Evolutionary conservation across 176 grass and related monocot species (phyloP).

Genomic region (Raddia distichophylla): DNA sequence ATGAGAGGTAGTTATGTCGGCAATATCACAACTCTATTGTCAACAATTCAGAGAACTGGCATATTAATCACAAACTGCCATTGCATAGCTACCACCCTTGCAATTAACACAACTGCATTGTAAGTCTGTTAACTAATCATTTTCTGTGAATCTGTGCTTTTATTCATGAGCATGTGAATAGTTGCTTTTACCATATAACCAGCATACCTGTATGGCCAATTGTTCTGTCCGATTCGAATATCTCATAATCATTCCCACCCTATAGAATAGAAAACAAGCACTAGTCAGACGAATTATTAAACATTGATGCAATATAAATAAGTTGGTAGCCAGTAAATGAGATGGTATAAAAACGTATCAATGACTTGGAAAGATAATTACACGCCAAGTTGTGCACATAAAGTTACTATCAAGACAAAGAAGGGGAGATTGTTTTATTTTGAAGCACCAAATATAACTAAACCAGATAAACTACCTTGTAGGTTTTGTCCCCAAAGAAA

Average conservation of each 20-base stretch:
- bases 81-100: too few relatives aligned
- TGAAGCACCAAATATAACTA: conserved; percentile 26
- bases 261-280: conserved; percentile 40
- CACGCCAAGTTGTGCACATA: not conserved
- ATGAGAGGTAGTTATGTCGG: not conserved
- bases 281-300: conserved; percentile 14
- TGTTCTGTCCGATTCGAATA: conserved; percentile 94
- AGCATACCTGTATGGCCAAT: conserved; percentile 87
- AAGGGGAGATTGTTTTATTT: not conserved
- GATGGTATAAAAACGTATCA: not conserved
- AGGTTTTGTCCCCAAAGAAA: conserved; percentile 99
- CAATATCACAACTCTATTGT: not conserved
- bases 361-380: not conserved
- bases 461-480: conserved; percentile 58
- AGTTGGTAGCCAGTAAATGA: conserved; percentile 26
- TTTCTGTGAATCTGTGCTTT: not conserved
- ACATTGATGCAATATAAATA: not conserved
- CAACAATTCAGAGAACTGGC: not conserved
- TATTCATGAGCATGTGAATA: conserved; percentile 26
- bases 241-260: conserved; percentile 98
- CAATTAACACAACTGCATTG: too few relatives aligned
- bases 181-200: conserved; percentile 22
- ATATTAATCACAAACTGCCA: not conserved
- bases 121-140: too few relatives aligned
- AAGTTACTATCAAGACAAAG: not conserved